Evolutionary conservation across 257 asterid species (phyloP), one percentile per base, ranked within the genome.

Genomic region (Verbena officinalis): DNA sequence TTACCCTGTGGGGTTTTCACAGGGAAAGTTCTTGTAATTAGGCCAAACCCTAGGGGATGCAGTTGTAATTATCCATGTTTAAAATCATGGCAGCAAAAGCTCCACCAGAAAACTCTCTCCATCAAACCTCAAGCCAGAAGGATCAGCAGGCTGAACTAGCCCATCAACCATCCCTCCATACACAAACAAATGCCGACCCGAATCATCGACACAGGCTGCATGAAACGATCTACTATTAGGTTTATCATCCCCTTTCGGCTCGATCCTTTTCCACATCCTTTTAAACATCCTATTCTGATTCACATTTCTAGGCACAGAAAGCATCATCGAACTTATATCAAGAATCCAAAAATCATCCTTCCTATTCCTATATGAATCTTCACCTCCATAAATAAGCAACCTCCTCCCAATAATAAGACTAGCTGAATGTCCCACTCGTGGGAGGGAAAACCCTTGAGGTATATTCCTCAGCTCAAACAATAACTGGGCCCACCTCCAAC

Each of bases 101-200:
- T 93, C 97, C 44, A 88, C 75, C 24, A 93, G 49, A 77, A 80
- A 87, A 61, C 86, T 60, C 22, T 78, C 87, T 9, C 95, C 93
- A 58, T 87, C 95, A 59, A 93, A 93, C 78, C 82, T 72, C 73
- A 93, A 73, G 14, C 92, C 94, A n/a, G 81, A 74, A 1, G 92
- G 31, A 64, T 76, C 87, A 7, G 74, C 75, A 34, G 88, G 92
- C 55, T 84, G 88, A 53, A 79, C 68, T 46, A 77, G 34, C 45
- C 95, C 97, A 57, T 90, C 92, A 21, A 93, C 81, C 99, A 93
- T 93, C 42, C 99, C 99, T n/a, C 99, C 96, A 40, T 83, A 75
- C 43, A 93, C 70, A 57, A 83, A 90, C 88, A 93, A 39, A 73
- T 62, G 77, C 12, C 90, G 70, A 14, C 96, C 95, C 0, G 97